Base-by-base conservation (phyloP, 2,329 filamentous ascomycete genomes). In the Bretziella fagacearum region DNA sequence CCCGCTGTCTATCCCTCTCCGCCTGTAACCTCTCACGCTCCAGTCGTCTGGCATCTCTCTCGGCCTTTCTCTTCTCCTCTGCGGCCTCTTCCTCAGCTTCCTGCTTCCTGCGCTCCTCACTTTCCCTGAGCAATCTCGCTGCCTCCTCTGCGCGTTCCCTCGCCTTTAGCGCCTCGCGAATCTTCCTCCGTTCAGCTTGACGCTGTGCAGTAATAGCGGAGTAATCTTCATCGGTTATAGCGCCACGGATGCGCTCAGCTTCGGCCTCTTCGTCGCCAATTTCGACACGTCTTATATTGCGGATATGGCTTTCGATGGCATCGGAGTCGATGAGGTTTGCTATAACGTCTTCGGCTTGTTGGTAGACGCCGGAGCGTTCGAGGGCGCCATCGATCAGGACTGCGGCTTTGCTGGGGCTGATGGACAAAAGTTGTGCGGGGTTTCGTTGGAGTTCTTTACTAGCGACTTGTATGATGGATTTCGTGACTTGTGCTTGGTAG, bases 351-450 rank as follows among this genome's bases (percentile, higher is more conserved):
- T 83, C 75, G 0, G 80, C 81, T 54, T 74, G 74, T 51, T 79
- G 74, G 56, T 89, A 91, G 23, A 86, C 75, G 22, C 81, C 79
- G 17, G 76, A 79, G 51, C 84, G 75, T 56, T 87, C 82, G 15
- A 84, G 73, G 1, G 81, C 81, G 48, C 84, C 83, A 58, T 87
- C 81, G 33, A 87, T 78, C 3, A 93, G 70, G 0, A 81, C 75
- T 1, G 79, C 77, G 3, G 82, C 80, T 58, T 86, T 83, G 50
- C 74, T 69, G 15, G 79, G 77, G 56, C 86, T 81, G 44, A 84
- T 73, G 13, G 78, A 79, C 3, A 89, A 70, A 7, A 89, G 73
- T 51, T 77, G 73, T 23, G 71, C 70, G 0, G 81, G 75, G 55
- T 87, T 83, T 52, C 77, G 74, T 53, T 87, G 81, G 53, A 87